Conservation (phyloP, 1,284 basidiomycete genomes). For the Pholiota adiposa region DNA sequence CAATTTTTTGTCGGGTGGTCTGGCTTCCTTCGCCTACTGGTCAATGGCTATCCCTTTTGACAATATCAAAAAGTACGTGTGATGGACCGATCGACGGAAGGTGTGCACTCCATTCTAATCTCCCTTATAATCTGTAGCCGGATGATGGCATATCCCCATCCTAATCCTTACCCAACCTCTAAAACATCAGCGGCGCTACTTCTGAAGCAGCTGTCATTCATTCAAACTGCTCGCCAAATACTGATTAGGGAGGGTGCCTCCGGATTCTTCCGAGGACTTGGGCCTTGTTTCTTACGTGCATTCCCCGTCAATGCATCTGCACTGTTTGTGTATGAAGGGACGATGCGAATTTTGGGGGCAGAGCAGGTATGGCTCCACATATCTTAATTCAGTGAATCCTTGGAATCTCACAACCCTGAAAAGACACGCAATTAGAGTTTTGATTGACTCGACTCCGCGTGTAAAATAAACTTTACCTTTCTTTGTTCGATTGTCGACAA, state of each 20-base stretch:
- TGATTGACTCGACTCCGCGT: conserved; percentile 21
- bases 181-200: conserved; percentile 22
- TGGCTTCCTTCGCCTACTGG: conserved; percentile 68
- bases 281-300: conserved; percentile 65
- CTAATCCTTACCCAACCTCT: conserved; percentile 40
- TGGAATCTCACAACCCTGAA: conserved; percentile 22
- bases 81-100: background rate
- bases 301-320: conserved; percentile 78
- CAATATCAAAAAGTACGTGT: conserved; percentile 75
- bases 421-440: conserved; percentile 36
- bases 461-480: conserved; percentile 4
- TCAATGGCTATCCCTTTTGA: conserved; percentile 76
- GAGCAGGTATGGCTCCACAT: conserved; percentile 53
- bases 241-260: conserved; percentile 51
- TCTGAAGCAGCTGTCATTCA: conserved; percentile 48
- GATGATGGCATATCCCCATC: conserved; percentile 60
- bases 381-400: background rate
- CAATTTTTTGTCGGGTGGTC: conserved; percentile 74
- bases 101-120: conserved; percentile 4
- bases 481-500: background rate
- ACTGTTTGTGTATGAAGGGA: conserved; percentile 72
- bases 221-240: conserved; percentile 51
- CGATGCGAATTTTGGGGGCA: conserved; percentile 65
- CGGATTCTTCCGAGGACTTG: conserved; percentile 68
- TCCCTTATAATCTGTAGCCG: conserved; percentile 41